These are phyloP conservation scores for Talaromyces wortmannii DNA, from an alignment of 495 filamentous ascomycete species.

Conservation along the genomic window DNA sequence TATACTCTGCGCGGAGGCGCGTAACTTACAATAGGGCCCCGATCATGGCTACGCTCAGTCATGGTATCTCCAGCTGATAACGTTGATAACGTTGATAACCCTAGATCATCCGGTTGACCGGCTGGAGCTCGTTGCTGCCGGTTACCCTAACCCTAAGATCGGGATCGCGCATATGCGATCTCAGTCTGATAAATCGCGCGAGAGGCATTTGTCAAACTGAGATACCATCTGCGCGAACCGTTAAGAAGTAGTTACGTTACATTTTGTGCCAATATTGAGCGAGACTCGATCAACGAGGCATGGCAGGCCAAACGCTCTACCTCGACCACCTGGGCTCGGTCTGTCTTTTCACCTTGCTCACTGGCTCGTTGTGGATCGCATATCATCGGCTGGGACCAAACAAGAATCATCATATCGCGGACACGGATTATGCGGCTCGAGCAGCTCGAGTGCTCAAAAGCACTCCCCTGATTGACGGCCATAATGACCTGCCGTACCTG, in stretches of 20 bases:
- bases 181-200: not conserved
- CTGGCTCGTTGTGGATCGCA: constrained; percentile 2
- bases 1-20: not conserved
- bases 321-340: not conserved
- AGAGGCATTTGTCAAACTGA: not conserved
- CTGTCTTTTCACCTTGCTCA: constrained; percentile 2
- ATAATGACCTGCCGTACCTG: constrained; percentile 68
- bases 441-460: constrained; percentile 3
- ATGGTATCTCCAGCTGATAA: not conserved
- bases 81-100: constrained; percentile 1
- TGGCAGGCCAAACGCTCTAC: constrained; percentile 1
- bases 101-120: not conserved
- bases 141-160: not conserved
- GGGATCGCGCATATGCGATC: not conserved
- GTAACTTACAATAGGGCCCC: not conserved
- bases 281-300: constrained; percentile 1
- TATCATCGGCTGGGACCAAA: constrained; percentile 2
- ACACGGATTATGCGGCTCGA: constrained; percentile 1
- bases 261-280: not conserved
- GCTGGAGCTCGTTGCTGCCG: not conserved
- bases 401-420: not conserved
- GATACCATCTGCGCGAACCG: not conserved
- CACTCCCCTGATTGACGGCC: constrained; percentile 63
- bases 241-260: not conserved
- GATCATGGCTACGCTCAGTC: not conserved